Evolutionary conservation across 1,284 basidiomycete species (phyloP).

Genomic region (Naganishia sp.): DNA sequence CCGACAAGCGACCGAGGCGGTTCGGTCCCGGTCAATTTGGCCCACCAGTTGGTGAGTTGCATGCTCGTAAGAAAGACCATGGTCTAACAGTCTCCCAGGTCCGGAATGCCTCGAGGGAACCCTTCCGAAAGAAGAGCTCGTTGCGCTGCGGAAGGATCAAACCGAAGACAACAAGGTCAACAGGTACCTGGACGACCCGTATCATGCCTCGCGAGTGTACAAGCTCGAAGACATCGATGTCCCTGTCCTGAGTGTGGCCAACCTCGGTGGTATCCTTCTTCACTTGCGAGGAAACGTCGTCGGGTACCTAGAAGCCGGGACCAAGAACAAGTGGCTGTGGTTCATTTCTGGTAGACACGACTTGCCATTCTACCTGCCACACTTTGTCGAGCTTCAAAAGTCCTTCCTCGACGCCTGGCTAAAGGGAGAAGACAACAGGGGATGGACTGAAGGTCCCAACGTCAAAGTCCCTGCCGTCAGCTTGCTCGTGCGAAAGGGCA

Average conservation of each 20-base stretch:
- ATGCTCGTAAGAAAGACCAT: not conserved
- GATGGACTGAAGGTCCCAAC: conserved; percentile 46
- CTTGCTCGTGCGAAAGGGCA: conserved; percentile 45
- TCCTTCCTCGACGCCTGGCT: conserved; percentile 46
- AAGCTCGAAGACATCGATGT: conserved; percentile 45
- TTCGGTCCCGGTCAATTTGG: conserved; percentile 34
- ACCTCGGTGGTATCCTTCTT: conserved; percentile 46
- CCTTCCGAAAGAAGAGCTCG: conserved; percentile 42
- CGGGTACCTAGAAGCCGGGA: conserved; percentile 45
- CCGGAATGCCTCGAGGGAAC: conserved; percentile 44
- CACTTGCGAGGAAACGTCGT: conserved; percentile 49
- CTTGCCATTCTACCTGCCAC: conserved; percentile 47
- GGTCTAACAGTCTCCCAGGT: conserved; percentile 12
- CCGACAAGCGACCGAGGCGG: conserved; percentile 34
- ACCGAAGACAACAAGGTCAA: conserved; percentile 41
- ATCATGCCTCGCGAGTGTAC: conserved; percentile 43
- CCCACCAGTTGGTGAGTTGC: conserved; percentile 14
- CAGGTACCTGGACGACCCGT: conserved; percentile 43
- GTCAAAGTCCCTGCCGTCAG: conserved; percentile 42
- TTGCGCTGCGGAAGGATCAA: conserved; percentile 41
- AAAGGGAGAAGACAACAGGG: conserved; percentile 39
- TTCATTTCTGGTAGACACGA: conserved; percentile 50
- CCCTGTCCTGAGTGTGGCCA: conserved; percentile 47
- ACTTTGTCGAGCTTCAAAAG: conserved; percentile 44
- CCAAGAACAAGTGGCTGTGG: conserved; percentile 49